A percentile compares a stretch with the other conserved stretches of the same genome.
Evolutionary conservation across 164 flowering plant species (phyloP).

Genomic region (Tetracentron sinense): DNA sequence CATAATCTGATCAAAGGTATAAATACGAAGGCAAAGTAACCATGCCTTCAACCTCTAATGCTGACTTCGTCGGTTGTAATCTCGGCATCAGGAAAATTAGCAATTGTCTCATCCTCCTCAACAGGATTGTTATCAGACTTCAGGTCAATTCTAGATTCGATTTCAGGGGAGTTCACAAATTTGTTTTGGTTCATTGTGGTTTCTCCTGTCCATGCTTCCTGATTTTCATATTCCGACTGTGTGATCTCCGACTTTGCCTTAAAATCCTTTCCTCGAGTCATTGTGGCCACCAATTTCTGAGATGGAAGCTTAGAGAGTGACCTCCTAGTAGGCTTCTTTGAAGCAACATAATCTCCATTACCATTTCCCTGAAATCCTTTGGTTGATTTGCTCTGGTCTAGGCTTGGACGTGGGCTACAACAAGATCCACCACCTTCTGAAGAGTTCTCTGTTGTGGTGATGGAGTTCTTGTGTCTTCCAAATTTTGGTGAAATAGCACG

Average conservation of each 20-base stretch:
- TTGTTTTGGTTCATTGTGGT: slow-evolving; percentile 15
- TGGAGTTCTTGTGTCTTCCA: slow-evolving; percentile 56
- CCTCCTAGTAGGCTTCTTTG: slow-evolving; percentile 38
- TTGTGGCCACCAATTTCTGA: slow-evolving; percentile 21
- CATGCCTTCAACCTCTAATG: slow-evolving; percentile 29
- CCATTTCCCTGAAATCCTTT: slow-evolving; percentile 24
- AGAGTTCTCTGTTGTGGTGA: slow-evolving; percentile 23
- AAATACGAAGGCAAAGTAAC: neutral
- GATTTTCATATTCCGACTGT: slow-evolving; percentile 12
- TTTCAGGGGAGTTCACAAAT: slow-evolving; percentile 9
- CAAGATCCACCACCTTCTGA: slow-evolving; percentile 31
- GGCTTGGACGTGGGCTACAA: slow-evolving; percentile 33
- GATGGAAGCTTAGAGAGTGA: slow-evolving; percentile 48
- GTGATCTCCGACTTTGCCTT: slow-evolving; percentile 27
- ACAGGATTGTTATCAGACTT: slow-evolving; percentile 5
- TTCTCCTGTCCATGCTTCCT: slow-evolving; percentile 16
- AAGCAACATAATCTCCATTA: slow-evolving; percentile 18
- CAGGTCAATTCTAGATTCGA: slow-evolving; percentile 17
- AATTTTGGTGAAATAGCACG: slow-evolving; percentile 83
- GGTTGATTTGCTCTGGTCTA: slow-evolving; percentile 22
- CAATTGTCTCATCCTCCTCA: slow-evolving; percentile 9
- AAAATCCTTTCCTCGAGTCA: slow-evolving; percentile 31
- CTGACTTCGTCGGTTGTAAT: slow-evolving; percentile 27
- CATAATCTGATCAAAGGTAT: slow-evolving; percentile 6
- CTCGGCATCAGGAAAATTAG: slow-evolving; percentile 22